These are phyloP conservation scores for Seiridium cupressi DNA, from an alignment of 2,329 filamentous ascomycete species.

Conservation along the genomic window DNA sequence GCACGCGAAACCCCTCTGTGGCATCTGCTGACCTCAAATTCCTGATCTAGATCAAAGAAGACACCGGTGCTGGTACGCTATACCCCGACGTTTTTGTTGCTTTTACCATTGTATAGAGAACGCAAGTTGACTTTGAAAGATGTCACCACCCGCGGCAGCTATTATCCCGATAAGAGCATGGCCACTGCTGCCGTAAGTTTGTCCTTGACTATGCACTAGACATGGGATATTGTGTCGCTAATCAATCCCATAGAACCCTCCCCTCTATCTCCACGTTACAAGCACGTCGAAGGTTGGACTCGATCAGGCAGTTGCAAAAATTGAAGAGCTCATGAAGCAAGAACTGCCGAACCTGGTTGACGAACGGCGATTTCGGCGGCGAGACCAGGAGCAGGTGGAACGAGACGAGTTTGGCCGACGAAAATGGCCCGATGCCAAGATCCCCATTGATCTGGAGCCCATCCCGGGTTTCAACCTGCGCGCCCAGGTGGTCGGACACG, in stretches of 20 bases:
- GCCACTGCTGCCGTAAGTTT: slow-evolving; percentile 81
- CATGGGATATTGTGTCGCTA: slow-evolving; percentile 87
- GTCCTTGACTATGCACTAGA: background rate
- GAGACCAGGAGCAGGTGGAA: slow-evolving; percentile 79
- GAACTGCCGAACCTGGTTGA: slow-evolving; percentile 94
- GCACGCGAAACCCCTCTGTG: slow-evolving; percentile 64
- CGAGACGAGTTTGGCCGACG: slow-evolving; percentile 88
- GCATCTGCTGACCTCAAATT: slow-evolving; percentile 90
- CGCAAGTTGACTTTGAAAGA: slow-evolving; percentile 72
- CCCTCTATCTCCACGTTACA: slow-evolving; percentile 91
- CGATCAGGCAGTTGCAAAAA: slow-evolving; percentile 81
- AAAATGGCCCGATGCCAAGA: slow-evolving; percentile 98
- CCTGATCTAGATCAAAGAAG: slow-evolving; percentile 98
- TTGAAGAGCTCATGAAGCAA: slow-evolving; percentile 94
- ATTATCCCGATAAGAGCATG: slow-evolving; percentile 97
- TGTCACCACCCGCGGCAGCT: slow-evolving; percentile 96
- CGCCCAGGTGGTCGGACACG: slow-evolving; percentile 92
- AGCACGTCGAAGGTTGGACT: slow-evolving; percentile 91
- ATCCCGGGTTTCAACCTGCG: slow-evolving; percentile 93
- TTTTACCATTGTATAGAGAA: slow-evolving; percentile 46
- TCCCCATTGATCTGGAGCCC: slow-evolving; percentile 86
- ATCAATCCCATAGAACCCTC: slow-evolving; percentile 66
- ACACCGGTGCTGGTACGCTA: slow-evolving; percentile 98
- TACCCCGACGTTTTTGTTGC: slow-evolving; percentile 46
- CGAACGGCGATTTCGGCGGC: slow-evolving; percentile 84